Evolutionary conservation across 2,329 filamentous ascomycete species (phyloP), one percentile per base, ranked within the genome.

Genomic region (Scedosporium boydii): DNA sequence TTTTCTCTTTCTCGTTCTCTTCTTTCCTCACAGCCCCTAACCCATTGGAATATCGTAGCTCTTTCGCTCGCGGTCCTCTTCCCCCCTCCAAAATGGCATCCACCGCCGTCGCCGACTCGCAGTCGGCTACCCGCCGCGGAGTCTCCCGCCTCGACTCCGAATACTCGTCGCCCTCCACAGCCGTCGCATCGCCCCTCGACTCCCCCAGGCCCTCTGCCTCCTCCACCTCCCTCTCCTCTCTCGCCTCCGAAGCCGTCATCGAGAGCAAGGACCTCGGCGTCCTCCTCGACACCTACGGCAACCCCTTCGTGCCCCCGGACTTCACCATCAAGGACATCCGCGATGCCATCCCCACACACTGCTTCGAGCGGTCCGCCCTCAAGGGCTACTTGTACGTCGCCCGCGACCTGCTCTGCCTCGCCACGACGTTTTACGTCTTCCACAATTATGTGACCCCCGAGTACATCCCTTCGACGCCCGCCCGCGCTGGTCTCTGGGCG

Each of bases 321-420:
- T 99, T 89, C 81, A 96, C 92, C 73, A 96, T 99, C 83, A 96
- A 96, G 82, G 86, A 99, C 73, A 93, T 99, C 73, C 88, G 91
- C 71, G 90, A 96, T 78, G 95, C 95, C 74, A 99, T 99, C 69
- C 95, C 95, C 67, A 91, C 93, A 77, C 95, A 97, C 83, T 99
- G 95, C 84, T 98, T 89, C 76, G 83, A 97, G 80, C 89, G 95
- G 65, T 96, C 91, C 57, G 90, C 85, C 65, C 74, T 85, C 67
- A 86, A 79, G 67, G 89, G 93, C 67, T 81, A 97, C 73, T 78
- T 74, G 71, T 98, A 98, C 77, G 93, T 98, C 70, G 83, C 86
- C 71, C 87, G 93, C 65, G 95, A 99, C 76, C 74, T 96, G 56
- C 76, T 80, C 67, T 85, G 82, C 69, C 80, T 98, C 44, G 87